phyloP scores from a whole-genome alignment of 139 green algal genomes.

The Desmodesmus armatus region DNA sequence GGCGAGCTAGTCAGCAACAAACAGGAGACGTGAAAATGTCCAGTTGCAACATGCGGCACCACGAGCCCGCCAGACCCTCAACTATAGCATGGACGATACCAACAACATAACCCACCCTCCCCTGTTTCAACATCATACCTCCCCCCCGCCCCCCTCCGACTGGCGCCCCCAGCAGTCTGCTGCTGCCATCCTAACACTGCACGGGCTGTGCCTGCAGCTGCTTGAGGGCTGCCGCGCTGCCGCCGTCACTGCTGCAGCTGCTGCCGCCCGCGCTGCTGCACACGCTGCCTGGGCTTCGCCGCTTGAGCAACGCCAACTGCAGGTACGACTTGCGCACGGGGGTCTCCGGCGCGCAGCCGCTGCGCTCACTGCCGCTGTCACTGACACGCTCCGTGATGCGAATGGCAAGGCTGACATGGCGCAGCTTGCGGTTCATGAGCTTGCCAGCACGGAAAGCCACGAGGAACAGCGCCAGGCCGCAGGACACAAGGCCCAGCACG shows the following conservation, averaged over 20 bases:
- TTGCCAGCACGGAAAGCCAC: slow-evolving; percentile 48
- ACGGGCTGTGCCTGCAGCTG: neutral
- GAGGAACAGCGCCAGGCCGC: slow-evolving; percentile 43
- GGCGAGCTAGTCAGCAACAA: too few species aligned
- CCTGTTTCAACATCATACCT: neutral
- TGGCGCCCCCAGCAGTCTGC: neutral
- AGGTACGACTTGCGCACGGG: neutral
- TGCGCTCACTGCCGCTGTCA: neutral
- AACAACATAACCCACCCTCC: too few species aligned
- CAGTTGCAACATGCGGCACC: too few species aligned
- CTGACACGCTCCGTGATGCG: slow-evolving; percentile 8
- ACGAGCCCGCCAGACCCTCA: too few species aligned
- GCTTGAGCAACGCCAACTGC: slow-evolving; percentile 2
- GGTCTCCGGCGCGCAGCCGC: neutral
- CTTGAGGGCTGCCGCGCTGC: too few species aligned
- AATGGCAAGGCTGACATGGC: slow-evolving; percentile 22
- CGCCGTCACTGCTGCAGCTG: neutral
- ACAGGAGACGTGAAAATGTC: too few species aligned
- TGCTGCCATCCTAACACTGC: neutral
- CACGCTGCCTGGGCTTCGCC: neutral
- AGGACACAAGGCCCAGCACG: slow-evolving; percentile 10
- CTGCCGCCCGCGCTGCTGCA: neutral
- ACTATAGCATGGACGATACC: too few species aligned
- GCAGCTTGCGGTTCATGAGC: slow-evolving; percentile 34
- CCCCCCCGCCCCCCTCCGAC: neutral